Percentiles rank a stretch among this genome's conserved stretches.
These are phyloP conservation scores for Toxicodendron radicans DNA, from an alignment of 345 rosid species.

Conservation along the genomic window DNA sequence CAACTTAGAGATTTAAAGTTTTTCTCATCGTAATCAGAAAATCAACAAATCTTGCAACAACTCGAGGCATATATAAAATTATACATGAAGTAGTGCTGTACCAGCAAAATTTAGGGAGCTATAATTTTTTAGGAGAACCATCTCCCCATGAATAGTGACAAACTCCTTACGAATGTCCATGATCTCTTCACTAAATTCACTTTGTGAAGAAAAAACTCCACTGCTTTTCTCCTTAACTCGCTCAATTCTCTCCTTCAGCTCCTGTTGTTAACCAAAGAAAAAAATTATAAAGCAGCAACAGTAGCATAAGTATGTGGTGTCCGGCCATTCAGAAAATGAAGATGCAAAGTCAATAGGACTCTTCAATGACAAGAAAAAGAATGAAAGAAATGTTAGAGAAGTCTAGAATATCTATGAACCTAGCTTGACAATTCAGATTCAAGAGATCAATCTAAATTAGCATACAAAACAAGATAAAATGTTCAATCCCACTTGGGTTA, in stretches of 20 bases:
- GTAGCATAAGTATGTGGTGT: background rate
- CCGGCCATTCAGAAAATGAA: background rate
- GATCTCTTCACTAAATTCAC: slow-evolving; percentile 84
- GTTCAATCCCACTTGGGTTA: background rate
- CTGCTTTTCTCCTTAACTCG: slow-evolving; percentile 54
- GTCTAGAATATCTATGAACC: background rate
- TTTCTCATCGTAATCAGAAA: slow-evolving; percentile 9
- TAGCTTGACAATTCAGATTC: background rate
- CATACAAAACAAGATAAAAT: background rate
- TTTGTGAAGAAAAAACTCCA: slow-evolving; percentile 57
- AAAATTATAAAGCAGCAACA: background rate
- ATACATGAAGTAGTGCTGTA: slow-evolving; percentile 20
- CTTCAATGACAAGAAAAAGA: background rate
- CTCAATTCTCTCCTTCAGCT: slow-evolving; percentile 80
- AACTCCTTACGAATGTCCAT: slow-evolving; percentile 92
- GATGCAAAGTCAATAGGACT: background rate
- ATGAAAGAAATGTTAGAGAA: background rate
- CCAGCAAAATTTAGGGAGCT: slow-evolving; percentile 95
- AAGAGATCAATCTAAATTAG: background rate
- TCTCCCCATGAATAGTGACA: slow-evolving; percentile 89
- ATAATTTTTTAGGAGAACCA: slow-evolving; percentile 91
- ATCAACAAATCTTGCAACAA: slow-evolving; percentile 11
- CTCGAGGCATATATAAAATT: background rate
- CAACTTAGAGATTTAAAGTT: background rate
- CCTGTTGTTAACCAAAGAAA: slow-evolving; percentile 37